Conservation (phyloP, 2,329 filamentous ascomycete species). For the Ophidiomyces ophidiicola region DNA sequence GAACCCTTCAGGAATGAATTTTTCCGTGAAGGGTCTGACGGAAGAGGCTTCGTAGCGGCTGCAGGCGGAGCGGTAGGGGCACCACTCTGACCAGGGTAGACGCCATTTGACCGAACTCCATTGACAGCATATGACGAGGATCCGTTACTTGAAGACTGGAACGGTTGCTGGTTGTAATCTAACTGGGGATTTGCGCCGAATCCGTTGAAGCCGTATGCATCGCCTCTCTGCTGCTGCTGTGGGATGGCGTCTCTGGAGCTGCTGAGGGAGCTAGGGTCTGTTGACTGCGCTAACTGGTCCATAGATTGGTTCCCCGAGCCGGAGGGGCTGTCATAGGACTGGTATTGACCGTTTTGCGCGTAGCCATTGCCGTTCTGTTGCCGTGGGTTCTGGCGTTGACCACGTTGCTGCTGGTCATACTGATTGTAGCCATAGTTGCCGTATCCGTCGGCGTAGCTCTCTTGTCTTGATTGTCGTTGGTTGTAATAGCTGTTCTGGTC, state of each 20-base stretch:
- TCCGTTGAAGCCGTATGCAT: conserved; percentile 53
- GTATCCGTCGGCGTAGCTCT: conserved; percentile 34
- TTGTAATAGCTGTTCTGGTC: conserved; percentile 25
- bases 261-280: conserved; percentile 86
- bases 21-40: conserved; percentile 9
- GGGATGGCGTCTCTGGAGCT: conserved; percentile 70
- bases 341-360: conserved; percentile 50
- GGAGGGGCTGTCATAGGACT: conserved; percentile 66
- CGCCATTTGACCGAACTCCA: neutral
- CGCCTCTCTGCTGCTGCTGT: conserved; percentile 38
- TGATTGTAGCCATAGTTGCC: conserved; percentile 39
- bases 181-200: conserved; percentile 36
- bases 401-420: conserved; percentile 24
- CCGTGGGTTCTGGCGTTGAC: conserved; percentile 18
- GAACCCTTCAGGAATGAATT: conserved; percentile 9
- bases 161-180: conserved; percentile 18
- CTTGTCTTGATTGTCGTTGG: conserved; percentile 32
- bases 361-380: conserved; percentile 23
- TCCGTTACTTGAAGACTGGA: conserved; percentile 1
- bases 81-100: conserved; percentile 6
- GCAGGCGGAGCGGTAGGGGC: conserved; percentile 15
- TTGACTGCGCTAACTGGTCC: conserved; percentile 67
- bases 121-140: conserved; percentile 16
- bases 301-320: conserved; percentile 57
- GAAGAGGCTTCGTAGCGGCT: conserved; percentile 13